These are phyloP conservation scores for Iberis amara DNA, from an alignment of 441 rosid species.

Conservation along the genomic window DNA sequence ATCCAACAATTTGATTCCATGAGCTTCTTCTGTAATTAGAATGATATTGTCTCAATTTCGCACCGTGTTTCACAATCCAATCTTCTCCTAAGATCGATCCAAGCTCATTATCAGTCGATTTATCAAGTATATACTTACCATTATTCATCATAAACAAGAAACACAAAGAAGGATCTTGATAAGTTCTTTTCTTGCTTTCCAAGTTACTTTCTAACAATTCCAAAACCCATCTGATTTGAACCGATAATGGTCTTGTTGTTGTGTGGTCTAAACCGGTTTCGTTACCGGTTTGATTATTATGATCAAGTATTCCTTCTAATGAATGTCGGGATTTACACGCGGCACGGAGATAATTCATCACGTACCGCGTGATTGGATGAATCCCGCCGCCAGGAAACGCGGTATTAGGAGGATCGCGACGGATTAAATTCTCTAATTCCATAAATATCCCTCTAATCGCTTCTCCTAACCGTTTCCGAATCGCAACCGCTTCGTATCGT, in stretches of 20 bases:
- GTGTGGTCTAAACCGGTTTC: conserved; percentile 37
- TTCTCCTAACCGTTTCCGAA: conserved; percentile 75
- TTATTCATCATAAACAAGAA: conserved; percentile 84
- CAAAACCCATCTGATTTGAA: conserved; percentile 72
- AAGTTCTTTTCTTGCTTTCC: conserved; percentile 70
- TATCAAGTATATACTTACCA: conserved; percentile 69
- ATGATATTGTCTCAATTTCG: conserved; percentile 58
- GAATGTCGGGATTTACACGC: conserved; percentile 69
- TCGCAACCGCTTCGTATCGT: conserved; percentile 56
- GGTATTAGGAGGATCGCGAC: conserved; percentile 76
- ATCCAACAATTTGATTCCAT: conserved; percentile 59
- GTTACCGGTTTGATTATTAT: conserved; percentile 37
- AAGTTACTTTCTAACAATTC: conserved; percentile 84
- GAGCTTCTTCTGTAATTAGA: conserved; percentile 56
- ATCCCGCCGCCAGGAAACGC: conserved; percentile 77
- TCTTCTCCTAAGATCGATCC: conserved; percentile 69
- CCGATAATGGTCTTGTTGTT: conserved; percentile 52
- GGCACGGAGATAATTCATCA: conserved; percentile 83
- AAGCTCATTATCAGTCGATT: conserved; percentile 61
- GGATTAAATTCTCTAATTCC: conserved; percentile 85
- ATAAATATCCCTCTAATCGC: conserved; percentile 78
- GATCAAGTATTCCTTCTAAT: conserved; percentile 67
- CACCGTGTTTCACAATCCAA: conserved; percentile 72
- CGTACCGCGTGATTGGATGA: conserved; percentile 88
- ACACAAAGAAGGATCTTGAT: conserved; percentile 51